A percentile compares a stretch with the other conserved stretches of the same genome.
These are phyloP conservation scores for Aspergillus pseudonomiae DNA, from an alignment of 2,329 filamentous ascomycete species.

Conservation along the genomic window DNA sequence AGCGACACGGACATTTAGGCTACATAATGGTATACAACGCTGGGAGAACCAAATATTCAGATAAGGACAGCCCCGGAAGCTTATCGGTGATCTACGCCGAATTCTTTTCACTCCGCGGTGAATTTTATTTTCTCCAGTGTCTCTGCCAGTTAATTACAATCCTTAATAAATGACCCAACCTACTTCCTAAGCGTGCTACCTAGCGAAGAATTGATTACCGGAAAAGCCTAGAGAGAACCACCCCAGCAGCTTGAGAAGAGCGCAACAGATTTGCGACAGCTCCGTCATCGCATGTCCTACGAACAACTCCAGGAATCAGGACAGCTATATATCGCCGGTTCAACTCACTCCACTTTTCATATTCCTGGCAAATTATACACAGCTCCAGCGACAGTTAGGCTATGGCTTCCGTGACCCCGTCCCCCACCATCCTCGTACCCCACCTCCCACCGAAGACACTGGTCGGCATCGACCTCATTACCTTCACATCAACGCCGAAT, in stretches of 20 bases:
- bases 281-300: neutral
- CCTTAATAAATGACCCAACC: neutral
- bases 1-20: neutral
- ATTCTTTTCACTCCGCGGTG: neutral
- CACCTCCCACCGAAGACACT: slow-evolving; percentile 51
- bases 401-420: slow-evolving; percentile 26
- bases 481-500: slow-evolving; percentile 64
- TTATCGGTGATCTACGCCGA: neutral
- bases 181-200: no score
- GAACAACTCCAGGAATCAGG: neutral
- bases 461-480: slow-evolving; percentile 58
- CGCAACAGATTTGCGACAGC: neutral
- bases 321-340: neutral
- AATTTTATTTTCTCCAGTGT: neutral
- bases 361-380: neutral
- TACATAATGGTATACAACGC: neutral
- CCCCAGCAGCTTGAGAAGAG: neutral
- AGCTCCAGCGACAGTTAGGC: neutral
- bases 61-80: neutral
- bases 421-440: slow-evolving; percentile 49
- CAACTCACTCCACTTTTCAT: neutral
- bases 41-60: neutral
- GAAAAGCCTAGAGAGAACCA: neutral
- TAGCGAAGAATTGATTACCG: neutral
- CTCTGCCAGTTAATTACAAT: neutral